A percentile compares a stretch with the other conserved stretches of the same genome.
Evolutionary conservation across 1,284 basidiomycete species (phyloP).

Genomic region (Lentinula novae-zelandiae): DNA sequence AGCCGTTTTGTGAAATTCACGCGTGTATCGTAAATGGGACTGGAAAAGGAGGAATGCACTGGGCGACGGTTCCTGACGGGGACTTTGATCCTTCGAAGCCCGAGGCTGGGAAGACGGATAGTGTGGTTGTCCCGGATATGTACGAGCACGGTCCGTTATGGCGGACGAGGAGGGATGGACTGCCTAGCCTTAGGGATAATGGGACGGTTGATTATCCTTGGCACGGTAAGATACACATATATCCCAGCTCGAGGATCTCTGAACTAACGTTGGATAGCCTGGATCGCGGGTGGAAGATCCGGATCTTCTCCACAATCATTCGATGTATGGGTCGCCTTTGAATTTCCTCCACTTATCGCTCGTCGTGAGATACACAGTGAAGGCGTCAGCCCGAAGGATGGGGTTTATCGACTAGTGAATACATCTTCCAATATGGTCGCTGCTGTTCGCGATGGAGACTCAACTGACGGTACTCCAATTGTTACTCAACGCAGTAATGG

Average conservation of each 20-base stretch:
- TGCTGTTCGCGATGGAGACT: background rate
- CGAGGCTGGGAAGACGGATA: conserved; percentile 16
- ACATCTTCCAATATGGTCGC: background rate
- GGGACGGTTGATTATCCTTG: conserved; percentile 28
- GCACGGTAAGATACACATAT: conserved; percentile 21
- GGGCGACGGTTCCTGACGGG: conserved; percentile 6
- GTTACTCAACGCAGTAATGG: background rate
- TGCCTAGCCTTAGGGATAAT: conserved; percentile 22
- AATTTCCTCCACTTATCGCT: background rate
- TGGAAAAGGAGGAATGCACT: conserved; percentile 25
- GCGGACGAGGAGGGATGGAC: conserved; percentile 15
- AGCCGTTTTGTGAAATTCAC: conserved; percentile 20
- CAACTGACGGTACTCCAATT: background rate
- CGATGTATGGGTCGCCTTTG: conserved; percentile 24
- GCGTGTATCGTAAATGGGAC: conserved; percentile 26
- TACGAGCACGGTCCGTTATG: conserved; percentile 29
- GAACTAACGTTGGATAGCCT: background rate
- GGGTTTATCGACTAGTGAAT: background rate
- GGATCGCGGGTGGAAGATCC: background rate
- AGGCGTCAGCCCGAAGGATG: background rate
- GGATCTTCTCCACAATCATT: conserved; percentile 14
- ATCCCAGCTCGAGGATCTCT: conserved; percentile 6
- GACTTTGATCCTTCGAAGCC: background rate
- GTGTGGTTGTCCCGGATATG: conserved; percentile 22
- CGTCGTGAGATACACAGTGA: background rate